These are phyloP conservation scores for Termitomyces heimii DNA, from an alignment of 768 basidiomycete genomes.

Conservation along the genomic window DNA sequence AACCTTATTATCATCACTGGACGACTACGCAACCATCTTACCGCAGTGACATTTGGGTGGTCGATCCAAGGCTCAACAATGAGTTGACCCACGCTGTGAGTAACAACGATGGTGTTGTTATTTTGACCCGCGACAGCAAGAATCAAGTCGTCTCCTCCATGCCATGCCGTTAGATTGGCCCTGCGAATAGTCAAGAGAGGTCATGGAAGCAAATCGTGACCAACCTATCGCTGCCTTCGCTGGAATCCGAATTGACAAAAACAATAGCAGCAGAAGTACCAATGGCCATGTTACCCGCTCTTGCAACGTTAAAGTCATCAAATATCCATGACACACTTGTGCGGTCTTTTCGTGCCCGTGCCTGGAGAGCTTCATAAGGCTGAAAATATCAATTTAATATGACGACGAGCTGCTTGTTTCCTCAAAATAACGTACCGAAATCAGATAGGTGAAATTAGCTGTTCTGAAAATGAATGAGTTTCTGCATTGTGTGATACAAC, in stretches of 20 bases:
- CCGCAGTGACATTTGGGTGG: constrained; percentile 68
- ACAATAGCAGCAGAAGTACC: constrained; percentile 65
- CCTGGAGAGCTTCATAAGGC: constrained; percentile 81
- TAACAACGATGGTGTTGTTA: constrained; percentile 67
- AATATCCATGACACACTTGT: constrained; percentile 65
- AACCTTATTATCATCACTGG: not conserved
- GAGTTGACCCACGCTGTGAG: constrained; percentile 56
- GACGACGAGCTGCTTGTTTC: not conserved
- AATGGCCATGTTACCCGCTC: constrained; percentile 41
- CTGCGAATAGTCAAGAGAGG: constrained; percentile 31
- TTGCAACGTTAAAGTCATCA: constrained; percentile 56
- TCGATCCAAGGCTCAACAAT: constrained; percentile 64
- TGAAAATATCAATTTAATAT: constrained; percentile 13
- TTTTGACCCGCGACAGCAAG: constrained; percentile 59
- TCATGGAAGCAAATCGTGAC: not conserved
- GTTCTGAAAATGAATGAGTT: constrained; percentile 50
- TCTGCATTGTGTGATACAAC: constrained; percentile 16
- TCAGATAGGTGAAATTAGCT: constrained; percentile 68
- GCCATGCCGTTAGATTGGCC: constrained; percentile 71
- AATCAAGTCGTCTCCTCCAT: constrained; percentile 65
- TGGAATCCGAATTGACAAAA: constrained; percentile 78
- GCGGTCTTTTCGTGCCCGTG: constrained; percentile 55
- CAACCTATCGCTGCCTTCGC: constrained; percentile 51
- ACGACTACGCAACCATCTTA: constrained; percentile 21
- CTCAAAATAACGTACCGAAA: constrained; percentile 48